Evolutionary conservation across 345 rosid genomes (phyloP).

Genomic region (Kandelia obovata): DNA sequence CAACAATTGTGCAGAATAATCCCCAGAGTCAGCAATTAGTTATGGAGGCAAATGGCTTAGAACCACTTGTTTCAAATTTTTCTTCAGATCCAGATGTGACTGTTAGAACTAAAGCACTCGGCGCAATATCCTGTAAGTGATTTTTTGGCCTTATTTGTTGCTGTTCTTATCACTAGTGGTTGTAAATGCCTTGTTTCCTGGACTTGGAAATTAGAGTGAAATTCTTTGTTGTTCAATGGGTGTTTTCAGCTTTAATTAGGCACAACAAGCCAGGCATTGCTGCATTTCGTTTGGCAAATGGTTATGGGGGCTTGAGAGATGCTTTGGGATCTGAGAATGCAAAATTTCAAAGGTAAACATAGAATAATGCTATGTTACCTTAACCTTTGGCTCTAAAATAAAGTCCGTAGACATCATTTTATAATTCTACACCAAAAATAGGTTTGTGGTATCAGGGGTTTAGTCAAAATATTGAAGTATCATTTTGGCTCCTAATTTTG

Average conservation of each 20-base stretch:
- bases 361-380: neutral
- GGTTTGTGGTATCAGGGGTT: no score
- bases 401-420: neutral
- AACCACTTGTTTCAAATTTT: constrained; percentile 65
- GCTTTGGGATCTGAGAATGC: constrained; percentile 65
- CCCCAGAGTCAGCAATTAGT: constrained; percentile 82
- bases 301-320: constrained; percentile 73
- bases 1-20: constrained; percentile 90
- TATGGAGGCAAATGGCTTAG: constrained; percentile 94
- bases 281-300: constrained; percentile 88
- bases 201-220: constrained; percentile 6
- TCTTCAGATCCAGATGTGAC: constrained; percentile 56
- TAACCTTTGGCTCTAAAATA: neutral
- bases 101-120: constrained; percentile 74
- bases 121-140: constrained; percentile 90
- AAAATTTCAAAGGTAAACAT: constrained; percentile 74
- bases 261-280: constrained; percentile 74
- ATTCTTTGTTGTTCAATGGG: constrained; percentile 6
- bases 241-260: constrained; percentile 65
- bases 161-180: no score
- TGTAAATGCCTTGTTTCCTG: neutral
- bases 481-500: neutral
- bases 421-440: no score
- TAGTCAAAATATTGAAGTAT: neutral
- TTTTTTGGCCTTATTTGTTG: constrained; percentile 1